Evolutionary conservation across 2,329 filamentous ascomycete genomes (phyloP), one percentile per base, ranked within the genome.

Genomic region (Fusarium chaquense): DNA sequence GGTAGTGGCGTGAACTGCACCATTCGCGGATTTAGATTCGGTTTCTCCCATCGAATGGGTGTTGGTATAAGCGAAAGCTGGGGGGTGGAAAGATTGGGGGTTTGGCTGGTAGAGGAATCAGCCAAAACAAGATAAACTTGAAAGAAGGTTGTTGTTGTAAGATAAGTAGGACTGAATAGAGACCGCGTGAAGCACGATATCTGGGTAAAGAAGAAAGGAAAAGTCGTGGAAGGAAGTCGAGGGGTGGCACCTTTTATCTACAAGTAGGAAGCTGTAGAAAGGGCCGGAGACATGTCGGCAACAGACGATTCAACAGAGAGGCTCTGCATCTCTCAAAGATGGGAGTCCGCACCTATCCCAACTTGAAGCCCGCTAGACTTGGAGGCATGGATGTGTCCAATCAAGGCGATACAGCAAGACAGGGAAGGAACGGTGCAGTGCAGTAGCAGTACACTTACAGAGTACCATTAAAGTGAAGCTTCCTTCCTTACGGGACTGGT

Each of bases 11-110:
- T 80, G 76, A 76, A 76, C 66, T 78, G 79, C 80, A 81, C 79
- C 79, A 80, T 81, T 80, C 78, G 78, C 78, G 77, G 77, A 73
- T 61, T 73, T 75, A 62, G 70, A 67, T 69, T 77, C 75, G 75
- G 78, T 75, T 79, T 79, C 78, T 81, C 80, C 78, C 80, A 81
- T 81, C 80, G 80, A 81, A 80, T 71, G 77, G 73, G 70, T 77
- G 75, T 79, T 73, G 74, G 67, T 66, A 44, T 68, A 68, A 68
- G 70, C 51, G 62, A 73, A 68, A 60, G 61, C 63, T 59, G 60
- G 54, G 51, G 38, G 43, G 28, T 50, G 43, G 58, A 20, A 22
- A 22, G 62, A 47, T 58, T 49, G 50, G 35, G 45, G 44, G 54
- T 36, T 36, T 52, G 63, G 54, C 59, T 63, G 58, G 44, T 54